These are phyloP conservation scores for Cystobasidium sp. DNA, from an alignment of 1,284 basidiomycete species.

Conservation along the genomic window DNA sequence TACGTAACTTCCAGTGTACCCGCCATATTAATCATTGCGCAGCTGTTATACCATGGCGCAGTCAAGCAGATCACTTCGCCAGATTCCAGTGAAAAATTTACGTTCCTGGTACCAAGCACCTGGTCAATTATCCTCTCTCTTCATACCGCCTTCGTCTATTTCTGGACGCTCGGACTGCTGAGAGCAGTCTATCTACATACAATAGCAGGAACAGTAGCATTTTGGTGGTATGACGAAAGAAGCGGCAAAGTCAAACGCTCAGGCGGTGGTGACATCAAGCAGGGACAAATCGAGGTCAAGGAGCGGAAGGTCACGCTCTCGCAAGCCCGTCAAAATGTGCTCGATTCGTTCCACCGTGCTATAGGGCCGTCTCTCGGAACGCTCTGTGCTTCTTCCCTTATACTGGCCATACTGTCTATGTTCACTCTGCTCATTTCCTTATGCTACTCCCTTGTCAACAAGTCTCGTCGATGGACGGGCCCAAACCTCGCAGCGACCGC, in stretches of 20 bases:
- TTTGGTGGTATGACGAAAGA: slow-evolving; percentile 32
- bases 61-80: not conserved
- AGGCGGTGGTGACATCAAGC: not conserved
- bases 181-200: slow-evolving; percentile 32
- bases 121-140: not conserved
- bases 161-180: slow-evolving; percentile 30
- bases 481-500: not conserved
- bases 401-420: slow-evolving; percentile 17
- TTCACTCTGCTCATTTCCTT: slow-evolving; percentile 25
- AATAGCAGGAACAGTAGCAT: slow-evolving; percentile 33
- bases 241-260: not conserved
- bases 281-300: not conserved
- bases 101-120: slow-evolving; percentile 19
- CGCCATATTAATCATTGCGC: slow-evolving; percentile 20
- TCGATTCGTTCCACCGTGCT: slow-evolving; percentile 20
- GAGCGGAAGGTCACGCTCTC: not conserved
- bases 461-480: slow-evolving; percentile 4
- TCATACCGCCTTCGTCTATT: slow-evolving; percentile 42
- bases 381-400: slow-evolving; percentile 21
- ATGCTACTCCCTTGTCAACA: slow-evolving; percentile 2
- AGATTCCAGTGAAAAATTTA: not conserved
- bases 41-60: slow-evolving; percentile 32
- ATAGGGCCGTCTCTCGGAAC: slow-evolving; percentile 27
- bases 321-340: slow-evolving; percentile 17
- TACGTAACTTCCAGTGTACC: slow-evolving; percentile 20